A percentile compares a stretch with the other conserved stretches of the same genome.
These are phyloP conservation scores for Amanita brunnescens DNA, from an alignment of 768 basidiomycete species.

Conservation along the genomic window DNA sequence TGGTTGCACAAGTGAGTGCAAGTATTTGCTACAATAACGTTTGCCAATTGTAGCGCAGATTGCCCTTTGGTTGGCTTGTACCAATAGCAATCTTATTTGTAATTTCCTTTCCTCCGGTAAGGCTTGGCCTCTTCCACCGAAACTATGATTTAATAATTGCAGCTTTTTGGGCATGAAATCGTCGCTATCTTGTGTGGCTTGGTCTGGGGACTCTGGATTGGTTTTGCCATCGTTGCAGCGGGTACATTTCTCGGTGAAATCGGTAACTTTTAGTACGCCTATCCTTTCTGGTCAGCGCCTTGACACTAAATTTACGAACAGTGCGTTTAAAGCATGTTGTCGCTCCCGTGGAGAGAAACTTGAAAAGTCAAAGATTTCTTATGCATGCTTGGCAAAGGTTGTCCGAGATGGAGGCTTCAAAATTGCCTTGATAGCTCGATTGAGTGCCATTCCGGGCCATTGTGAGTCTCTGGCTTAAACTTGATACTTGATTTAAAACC, in stretches of 20 bases:
- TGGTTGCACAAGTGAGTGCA: constrained; percentile 52
- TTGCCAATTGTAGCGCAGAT: constrained; percentile 20
- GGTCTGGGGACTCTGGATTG: constrained; percentile 83
- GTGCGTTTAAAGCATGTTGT: constrained; percentile 81
- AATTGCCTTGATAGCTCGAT: constrained; percentile 66
- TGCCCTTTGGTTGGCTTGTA: constrained; percentile 60
- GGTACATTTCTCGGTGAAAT: constrained; percentile 83
- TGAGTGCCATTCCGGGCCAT: constrained; percentile 82
- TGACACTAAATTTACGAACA: constrained; percentile 17
- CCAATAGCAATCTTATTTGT: constrained; percentile 78
- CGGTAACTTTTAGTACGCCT: constrained; percentile 75
- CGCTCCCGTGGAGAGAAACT: constrained; percentile 65
- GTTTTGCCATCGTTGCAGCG: constrained; percentile 79
- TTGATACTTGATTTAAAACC: not conserved
- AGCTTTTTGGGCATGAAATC: constrained; percentile 91
- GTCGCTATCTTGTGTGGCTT: constrained; percentile 82
- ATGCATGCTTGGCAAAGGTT: constrained; percentile 55
- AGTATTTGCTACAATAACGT: not conserved
- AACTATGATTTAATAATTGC: not conserved
- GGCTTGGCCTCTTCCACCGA: constrained; percentile 12
- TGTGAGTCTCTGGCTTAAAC: constrained; percentile 37
- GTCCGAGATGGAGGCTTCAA: constrained; percentile 86
- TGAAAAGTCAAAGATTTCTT: constrained; percentile 47
- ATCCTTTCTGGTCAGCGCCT: not conserved
- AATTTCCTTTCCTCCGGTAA: constrained; percentile 77